A percentile compares a stretch with the other conserved stretches of the same genome.
These are phyloP conservation scores for Xylariaceae sp. DNA, from an alignment of 2,329 filamentous ascomycete genomes.

Conservation along the genomic window DNA sequence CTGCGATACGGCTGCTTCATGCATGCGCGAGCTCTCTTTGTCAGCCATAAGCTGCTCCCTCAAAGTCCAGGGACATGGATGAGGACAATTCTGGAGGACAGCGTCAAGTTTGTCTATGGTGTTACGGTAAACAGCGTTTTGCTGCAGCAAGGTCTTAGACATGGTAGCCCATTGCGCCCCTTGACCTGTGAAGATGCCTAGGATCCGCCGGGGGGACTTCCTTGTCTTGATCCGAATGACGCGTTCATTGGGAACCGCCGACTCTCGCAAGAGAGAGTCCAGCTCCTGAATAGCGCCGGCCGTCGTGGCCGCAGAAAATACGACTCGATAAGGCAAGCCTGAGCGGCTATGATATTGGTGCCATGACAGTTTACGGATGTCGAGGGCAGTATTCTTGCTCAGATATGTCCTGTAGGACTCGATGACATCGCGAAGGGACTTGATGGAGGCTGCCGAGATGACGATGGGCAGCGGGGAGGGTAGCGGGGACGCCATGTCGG, in stretches of 20 bases:
- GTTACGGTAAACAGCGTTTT: conserved; percentile 31
- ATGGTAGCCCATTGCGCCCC: conserved; percentile 35
- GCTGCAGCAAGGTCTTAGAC: conserved; percentile 29
- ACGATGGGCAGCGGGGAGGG: conserved; percentile 35
- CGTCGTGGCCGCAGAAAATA: conserved; percentile 26
- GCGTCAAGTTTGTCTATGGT: conserved; percentile 34
- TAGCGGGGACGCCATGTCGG: conserved; percentile 20
- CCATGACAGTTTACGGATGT: conserved; percentile 30
- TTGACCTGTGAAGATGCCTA: conserved; percentile 35
- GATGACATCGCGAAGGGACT: conserved; percentile 30
- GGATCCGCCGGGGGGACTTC: conserved; percentile 23
- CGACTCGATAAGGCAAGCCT: conserved; percentile 30
- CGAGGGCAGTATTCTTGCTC: conserved; percentile 6
- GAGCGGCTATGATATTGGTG: conserved; percentile 31
- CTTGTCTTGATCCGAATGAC: conserved; percentile 24
- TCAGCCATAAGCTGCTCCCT: conserved; percentile 34
- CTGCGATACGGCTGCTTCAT: conserved; percentile 41
- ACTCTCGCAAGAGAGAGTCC: conserved; percentile 24
- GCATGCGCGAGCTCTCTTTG: conserved; percentile 27
- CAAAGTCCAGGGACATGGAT: conserved; percentile 33
- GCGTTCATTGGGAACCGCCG: conserved; percentile 4
- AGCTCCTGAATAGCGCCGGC: conserved; percentile 25
- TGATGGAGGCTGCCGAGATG: conserved; percentile 36
- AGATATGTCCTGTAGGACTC: conserved; percentile 31
- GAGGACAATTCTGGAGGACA: conserved; percentile 20